Evolutionary conservation across 768 basidiomycete species (phyloP), one percentile per base, ranked within the genome.

Genomic region (Gymnopilus junonius): DNA sequence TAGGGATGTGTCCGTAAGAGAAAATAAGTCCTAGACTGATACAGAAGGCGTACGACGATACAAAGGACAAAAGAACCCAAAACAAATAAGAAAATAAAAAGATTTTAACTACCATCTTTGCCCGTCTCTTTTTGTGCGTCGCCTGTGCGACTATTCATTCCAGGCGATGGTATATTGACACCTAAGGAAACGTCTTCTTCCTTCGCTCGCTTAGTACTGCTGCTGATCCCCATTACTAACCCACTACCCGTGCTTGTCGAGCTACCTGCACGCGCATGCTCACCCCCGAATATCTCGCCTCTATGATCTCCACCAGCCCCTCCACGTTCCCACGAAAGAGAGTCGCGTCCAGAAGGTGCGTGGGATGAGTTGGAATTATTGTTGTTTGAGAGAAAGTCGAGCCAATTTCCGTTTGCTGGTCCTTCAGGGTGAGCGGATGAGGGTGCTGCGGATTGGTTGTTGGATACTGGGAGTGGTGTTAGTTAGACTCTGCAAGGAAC

Each of bases 341-440:
- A 12, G 8, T 43, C 56, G 1, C 56, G 39, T 6, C 42, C 29
- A 31, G 42, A 27, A 4, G 42, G 20, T 14, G 40, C 6, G 8
- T 46, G 23, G 5, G 40, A 42, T 5, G 40, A 42, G 8, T 42
- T 15, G 5, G 40, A 12, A 15, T 43, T 58, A 39, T 21, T 54
- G n/a, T 23, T 23, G 29, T 20, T 32, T 6, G 50, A 51, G 20
- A 55, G 34, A 1, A 55, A 25, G 37, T 55, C 54, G 11, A 76
- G 65, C 75, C 75, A 77, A 65, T 73, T 70, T 54, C 58, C 63
- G 31, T 64, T 67, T 6, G 35, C 32, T 40, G 64, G 11, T 57
- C 65, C 46, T 61, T 61, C 61, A 25, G 64, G 63, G 37, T 54
- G 55, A 55, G 60, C 45, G 51, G 65, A 63, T 37, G 64, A 66